phyloP scores from a whole-genome alignment of 345 rosid species.

The Xanthoceras sorbifolium region DNA sequence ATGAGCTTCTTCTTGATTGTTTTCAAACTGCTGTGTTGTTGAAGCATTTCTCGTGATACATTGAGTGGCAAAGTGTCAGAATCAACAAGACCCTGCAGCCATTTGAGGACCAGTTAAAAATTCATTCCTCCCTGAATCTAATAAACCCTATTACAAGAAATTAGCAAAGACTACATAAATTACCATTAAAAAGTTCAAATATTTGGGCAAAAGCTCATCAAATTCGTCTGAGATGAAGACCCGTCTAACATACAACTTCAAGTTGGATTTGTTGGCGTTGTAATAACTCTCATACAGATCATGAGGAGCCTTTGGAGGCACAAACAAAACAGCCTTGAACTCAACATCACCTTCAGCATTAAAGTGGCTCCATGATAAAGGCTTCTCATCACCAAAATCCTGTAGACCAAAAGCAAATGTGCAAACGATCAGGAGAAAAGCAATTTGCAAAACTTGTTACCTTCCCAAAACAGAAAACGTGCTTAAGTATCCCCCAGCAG shows the following conservation, averaged over 20 bases:
- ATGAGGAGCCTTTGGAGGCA: conserved; percentile 96
- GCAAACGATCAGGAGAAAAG: conserved; percentile 16
- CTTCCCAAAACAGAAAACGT: not conserved
- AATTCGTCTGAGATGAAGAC: conserved; percentile 99
- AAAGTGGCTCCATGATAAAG: conserved; percentile 92
- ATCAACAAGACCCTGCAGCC: conserved; percentile 93
- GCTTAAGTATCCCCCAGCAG: not conserved
- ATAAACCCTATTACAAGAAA: not conserved
- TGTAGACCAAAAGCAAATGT: conserved; percentile 33
- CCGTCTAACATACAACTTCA: conserved; percentile 88
- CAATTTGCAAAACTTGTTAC: not conserved
- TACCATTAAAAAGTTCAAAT: conserved; percentile 91
- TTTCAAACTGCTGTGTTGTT: conserved; percentile 92
- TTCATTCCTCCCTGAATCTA: not conserved
- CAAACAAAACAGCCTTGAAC: conserved; percentile 88
- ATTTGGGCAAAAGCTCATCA: conserved; percentile 94
- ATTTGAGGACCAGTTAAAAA: conserved; percentile 5
- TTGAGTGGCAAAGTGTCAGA: conserved; percentile 92
- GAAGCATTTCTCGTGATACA: conserved; percentile 98
- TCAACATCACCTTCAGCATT: conserved; percentile 98
- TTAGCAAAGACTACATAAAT: conserved; percentile 6
- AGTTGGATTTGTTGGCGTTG: conserved; percentile 79
- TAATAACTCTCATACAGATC: conserved; percentile 95
- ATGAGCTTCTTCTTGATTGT: conserved; percentile 98
- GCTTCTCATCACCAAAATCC: conserved; percentile 90